Base-by-base conservation (phyloP, 129 eudicot species). In the Chrysanthemum lavandulifolium region DNA sequence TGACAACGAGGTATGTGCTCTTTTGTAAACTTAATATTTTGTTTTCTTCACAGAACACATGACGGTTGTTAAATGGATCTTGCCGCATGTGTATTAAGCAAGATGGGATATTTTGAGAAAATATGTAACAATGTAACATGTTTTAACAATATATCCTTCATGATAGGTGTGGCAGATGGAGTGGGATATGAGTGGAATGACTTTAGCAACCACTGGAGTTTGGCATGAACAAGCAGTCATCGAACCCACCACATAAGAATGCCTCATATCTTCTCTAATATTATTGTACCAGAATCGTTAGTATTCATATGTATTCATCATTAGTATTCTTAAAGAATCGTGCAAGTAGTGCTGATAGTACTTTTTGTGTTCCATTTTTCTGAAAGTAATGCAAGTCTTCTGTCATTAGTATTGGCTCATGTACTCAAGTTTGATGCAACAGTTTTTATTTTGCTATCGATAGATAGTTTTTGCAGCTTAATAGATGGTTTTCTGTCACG, bases 171-270 rank as follows among this genome's bases (percentile, higher is more conserved):
- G 99, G 96, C 83, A 95, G 80, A 95, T 91, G 96, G 99, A 88
- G 80, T 95, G 97, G 99, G 97, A 90, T 80, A 90, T 90, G 97
- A 90, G 99, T 69, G 99, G 99, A 68, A 95, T 95, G 99, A 90
- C 97, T 68, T 77, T 95, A 62, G 97, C 97, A 27, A 86, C 85
- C 21, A 84, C 88, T 0, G 96, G 97, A 7, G 85, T 79, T 64
- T 90, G 97, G 96, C 96, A 88, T 77, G 86, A 95, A 73, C 96
- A 90, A 72, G 97, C 96, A 0, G 69, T 75, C 40, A 61, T 90
- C 29, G 84, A 87, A 62, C 87, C 93, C 57, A 53, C 85, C 60
- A 47, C 84, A 10, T 87, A 55, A 80, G 45, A 54, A 7, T 51
- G 57, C 65, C 23, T 50, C 50, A 31, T 45, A 13, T 56, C n/a